A percentile compares a stretch with the other conserved stretches of the same genome.
Conservation (phyloP, 1,139 yeast species). For the Lodderomyces elongisporus region DNA sequence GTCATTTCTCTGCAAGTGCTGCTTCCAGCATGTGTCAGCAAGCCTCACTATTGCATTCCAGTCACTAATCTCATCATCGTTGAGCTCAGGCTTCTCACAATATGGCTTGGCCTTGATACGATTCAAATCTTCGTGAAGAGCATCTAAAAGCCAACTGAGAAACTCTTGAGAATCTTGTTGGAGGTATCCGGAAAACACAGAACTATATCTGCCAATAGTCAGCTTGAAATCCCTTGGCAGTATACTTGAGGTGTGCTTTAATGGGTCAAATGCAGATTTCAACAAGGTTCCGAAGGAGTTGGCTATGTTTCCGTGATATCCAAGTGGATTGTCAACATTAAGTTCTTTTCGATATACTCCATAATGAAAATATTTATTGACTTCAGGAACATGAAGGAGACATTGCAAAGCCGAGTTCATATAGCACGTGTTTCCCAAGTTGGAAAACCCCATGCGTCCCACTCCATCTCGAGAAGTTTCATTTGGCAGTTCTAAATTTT, state of each 20-base stretch:
- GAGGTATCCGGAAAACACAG: constrained; percentile 79
- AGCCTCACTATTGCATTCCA: constrained; percentile 50
- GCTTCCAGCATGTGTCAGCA: constrained; percentile 77
- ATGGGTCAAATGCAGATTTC: constrained; percentile 47
- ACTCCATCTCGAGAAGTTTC: constrained; percentile 14
- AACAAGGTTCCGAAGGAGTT: constrained; percentile 64
- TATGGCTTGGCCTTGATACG: constrained; percentile 78
- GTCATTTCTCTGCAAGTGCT: constrained; percentile 76
- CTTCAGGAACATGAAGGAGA: constrained; percentile 78
- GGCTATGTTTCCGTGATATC: constrained; percentile 80
- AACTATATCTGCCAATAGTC: constrained; percentile 73
- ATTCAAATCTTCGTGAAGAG: constrained; percentile 90
- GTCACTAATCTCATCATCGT: constrained; percentile 56
- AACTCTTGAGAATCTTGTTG: constrained; percentile 98
- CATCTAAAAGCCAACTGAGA: constrained; percentile 82
- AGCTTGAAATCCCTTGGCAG: constrained; percentile 76
- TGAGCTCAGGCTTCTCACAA: constrained; percentile 80
- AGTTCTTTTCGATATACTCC: constrained; percentile 62
- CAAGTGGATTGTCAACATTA: constrained; percentile 69
- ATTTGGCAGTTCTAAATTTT: constrained; percentile 4
- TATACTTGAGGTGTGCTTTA: constrained; percentile 15
- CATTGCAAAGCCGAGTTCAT: constrained; percentile 97
- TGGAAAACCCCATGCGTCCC: constrained; percentile 59
- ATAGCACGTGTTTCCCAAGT: constrained; percentile 91
- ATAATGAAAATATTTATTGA: constrained; percentile 67